These are phyloP conservation scores for Penicillium cosmopolitanum DNA, from an alignment of 495 filamentous ascomycete species.

Conservation along the genomic window DNA sequence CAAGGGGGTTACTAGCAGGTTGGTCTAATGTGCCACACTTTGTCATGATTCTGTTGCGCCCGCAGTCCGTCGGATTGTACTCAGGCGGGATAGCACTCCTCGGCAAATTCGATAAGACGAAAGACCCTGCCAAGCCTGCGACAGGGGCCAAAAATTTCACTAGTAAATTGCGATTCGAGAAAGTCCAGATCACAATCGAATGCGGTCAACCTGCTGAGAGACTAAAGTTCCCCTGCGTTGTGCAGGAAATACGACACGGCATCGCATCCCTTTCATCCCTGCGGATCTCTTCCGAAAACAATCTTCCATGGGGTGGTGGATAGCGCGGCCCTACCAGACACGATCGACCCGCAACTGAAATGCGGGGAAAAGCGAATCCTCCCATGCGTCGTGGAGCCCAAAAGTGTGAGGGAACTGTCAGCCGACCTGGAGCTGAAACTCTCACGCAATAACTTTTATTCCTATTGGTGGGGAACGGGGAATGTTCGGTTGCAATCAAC, in stretches of 20 bases:
- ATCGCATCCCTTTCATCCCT: constrained; percentile 4
- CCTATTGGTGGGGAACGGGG: background rate
- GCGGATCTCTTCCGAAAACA: constrained; percentile 11
- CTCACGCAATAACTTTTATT: background rate
- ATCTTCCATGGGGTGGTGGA: background rate
- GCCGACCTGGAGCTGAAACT: constrained; percentile 2
- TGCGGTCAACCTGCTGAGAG: background rate
- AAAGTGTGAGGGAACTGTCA: background rate
- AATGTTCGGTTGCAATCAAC: constrained; percentile 3
- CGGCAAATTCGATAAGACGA: background rate
- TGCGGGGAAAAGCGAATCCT: constrained; percentile 8
- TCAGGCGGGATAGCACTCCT: background rate
- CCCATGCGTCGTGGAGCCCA: background rate
- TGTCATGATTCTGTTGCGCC: background rate
- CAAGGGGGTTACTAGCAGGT: background rate
- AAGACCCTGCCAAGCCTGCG: background rate
- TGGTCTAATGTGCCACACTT: background rate
- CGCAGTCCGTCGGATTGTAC: background rate
- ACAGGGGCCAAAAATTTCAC: background rate
- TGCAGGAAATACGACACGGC: background rate
- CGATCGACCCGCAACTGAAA: constrained; percentile 17
- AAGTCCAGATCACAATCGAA: background rate
- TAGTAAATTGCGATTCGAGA: background rate
- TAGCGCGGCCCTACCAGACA: background rate
- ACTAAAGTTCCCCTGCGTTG: background rate